Evolutionary conservation across 2,329 filamentous ascomycete species (phyloP).

Genomic region (Paramyrothecium sp.): DNA sequence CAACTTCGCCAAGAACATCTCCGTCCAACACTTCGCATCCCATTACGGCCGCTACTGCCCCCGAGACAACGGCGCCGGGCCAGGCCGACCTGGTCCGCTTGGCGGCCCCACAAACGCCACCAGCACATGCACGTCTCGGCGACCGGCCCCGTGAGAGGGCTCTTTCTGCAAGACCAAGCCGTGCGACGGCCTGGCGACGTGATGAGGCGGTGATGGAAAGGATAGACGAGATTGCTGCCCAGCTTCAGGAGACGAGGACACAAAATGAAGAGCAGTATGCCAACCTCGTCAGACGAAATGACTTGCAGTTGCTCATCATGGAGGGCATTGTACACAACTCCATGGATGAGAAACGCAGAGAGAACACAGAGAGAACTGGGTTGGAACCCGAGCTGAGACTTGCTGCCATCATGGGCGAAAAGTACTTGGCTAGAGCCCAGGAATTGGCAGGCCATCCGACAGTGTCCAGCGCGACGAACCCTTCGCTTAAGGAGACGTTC

Average conservation of each 20-base stretch:
- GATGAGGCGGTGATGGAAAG: neutral
- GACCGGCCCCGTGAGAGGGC: neutral
- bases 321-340: neutral
- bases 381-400: neutral
- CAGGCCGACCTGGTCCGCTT: neutral
- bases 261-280: neutral
- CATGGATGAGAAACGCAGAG: neutral
- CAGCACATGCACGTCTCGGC: neutral
- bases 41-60: neutral
- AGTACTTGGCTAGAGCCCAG: neutral
- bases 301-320: neutral
- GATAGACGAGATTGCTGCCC: neutral
- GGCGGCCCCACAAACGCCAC: neutral
- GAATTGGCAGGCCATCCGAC: neutral
- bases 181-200: neutral
- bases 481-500: too few species aligned
- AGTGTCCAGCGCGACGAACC: too few species aligned
- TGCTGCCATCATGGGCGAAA: neutral
- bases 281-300: neutral
- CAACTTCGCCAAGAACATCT: neutral
- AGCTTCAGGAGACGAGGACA: neutral
- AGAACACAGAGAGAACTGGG: neutral
- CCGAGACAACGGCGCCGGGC: neutral
- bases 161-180: too few species aligned
- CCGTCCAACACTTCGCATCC: neutral